phyloP scores from a whole-genome alignment of 2,329 filamentous ascomycete species.

The Cercospora sojina region DNA sequence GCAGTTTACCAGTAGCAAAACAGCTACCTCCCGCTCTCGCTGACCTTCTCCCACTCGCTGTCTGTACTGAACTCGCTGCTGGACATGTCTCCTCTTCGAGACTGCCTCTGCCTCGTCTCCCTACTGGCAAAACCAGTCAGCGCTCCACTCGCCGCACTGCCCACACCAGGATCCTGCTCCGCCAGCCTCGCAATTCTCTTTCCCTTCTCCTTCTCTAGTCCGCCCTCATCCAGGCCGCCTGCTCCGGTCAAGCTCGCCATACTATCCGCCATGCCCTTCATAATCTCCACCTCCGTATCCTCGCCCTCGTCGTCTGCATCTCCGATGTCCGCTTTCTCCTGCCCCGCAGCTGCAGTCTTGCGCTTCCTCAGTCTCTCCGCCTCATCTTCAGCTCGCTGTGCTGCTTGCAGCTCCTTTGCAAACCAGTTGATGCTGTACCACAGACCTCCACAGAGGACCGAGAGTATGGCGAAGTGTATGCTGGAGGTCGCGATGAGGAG shows the following conservation, averaged over 20 bases:
- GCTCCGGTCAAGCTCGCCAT: constrained; percentile 19
- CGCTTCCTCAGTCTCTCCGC: constrained; percentile 47
- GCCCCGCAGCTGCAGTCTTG: constrained; percentile 35
- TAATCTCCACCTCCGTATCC: constrained; percentile 20
- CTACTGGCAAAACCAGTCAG: constrained; percentile 6
- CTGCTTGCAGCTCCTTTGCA: constrained; percentile 61
- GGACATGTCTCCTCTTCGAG: constrained; percentile 29
- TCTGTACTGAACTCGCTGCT: constrained; percentile 63
- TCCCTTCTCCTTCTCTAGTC: constrained; percentile 18
- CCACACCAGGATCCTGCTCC: constrained; percentile 10
- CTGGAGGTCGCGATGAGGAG: constrained; percentile 81
- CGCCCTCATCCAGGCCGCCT: constrained; percentile 8
- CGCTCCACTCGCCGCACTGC: constrained; percentile 18
- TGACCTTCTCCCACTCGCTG: constrained; percentile 97
- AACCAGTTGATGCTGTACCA: constrained; percentile 99
- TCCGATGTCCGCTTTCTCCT: constrained; percentile 40
- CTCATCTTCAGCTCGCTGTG: constrained; percentile 51
- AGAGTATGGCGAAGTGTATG: constrained; percentile 84
- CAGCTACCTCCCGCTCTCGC: constrained; percentile 60
- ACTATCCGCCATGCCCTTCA: constrained; percentile 12
- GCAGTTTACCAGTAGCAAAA: neutral
- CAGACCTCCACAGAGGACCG: constrained; percentile 72
- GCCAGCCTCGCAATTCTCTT: constrained; percentile 22
- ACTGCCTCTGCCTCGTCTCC: constrained; percentile 23
- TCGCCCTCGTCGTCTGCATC: constrained; percentile 41